Percentiles rank a stretch among this genome's conserved stretches.
phyloP scores from a whole-genome alignment of 1,284 basidiomycete species.

The Naganishia liquefaciens region DNA sequence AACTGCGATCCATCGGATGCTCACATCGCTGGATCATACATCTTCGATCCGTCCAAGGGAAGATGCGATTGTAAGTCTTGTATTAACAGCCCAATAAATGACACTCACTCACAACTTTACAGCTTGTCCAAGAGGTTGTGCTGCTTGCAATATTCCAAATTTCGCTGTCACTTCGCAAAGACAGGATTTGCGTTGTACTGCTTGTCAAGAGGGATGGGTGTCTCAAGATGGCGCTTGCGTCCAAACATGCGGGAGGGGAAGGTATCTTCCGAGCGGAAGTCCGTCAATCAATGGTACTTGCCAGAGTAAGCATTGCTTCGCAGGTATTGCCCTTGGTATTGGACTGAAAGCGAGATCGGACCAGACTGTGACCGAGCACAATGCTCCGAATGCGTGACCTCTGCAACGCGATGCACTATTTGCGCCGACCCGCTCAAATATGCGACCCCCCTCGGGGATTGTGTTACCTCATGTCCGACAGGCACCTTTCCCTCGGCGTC shows the following conservation, averaged over 20 bases:
- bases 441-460: constrained; percentile 48
- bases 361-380: constrained; percentile 49
- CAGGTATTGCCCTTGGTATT: not conserved
- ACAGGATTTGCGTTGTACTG: constrained; percentile 43
- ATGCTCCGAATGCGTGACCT: constrained; percentile 50
- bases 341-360: constrained; percentile 1
- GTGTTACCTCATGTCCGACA: constrained; percentile 48
- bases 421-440: constrained; percentile 40
- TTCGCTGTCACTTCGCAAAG: constrained; percentile 44
- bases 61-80: constrained; percentile 54
- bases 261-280: constrained; percentile 39
- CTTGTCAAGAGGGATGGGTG: constrained; percentile 54
- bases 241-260: constrained; percentile 45
- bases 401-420: constrained; percentile 45
- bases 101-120: not conserved
- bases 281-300: constrained; percentile 47
- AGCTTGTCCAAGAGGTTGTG: constrained; percentile 54
- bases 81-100: not conserved
- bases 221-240: constrained; percentile 49
- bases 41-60: constrained; percentile 48
- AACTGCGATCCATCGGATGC: constrained; percentile 49
- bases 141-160: constrained; percentile 47
- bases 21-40: constrained; percentile 43
- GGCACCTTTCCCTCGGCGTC: constrained; percentile 41
- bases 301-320: constrained; percentile 42